These are phyloP conservation scores for Lactifluus hygrophoroides DNA, from an alignment of 768 basidiomycete species.

Conservation along the genomic window DNA sequence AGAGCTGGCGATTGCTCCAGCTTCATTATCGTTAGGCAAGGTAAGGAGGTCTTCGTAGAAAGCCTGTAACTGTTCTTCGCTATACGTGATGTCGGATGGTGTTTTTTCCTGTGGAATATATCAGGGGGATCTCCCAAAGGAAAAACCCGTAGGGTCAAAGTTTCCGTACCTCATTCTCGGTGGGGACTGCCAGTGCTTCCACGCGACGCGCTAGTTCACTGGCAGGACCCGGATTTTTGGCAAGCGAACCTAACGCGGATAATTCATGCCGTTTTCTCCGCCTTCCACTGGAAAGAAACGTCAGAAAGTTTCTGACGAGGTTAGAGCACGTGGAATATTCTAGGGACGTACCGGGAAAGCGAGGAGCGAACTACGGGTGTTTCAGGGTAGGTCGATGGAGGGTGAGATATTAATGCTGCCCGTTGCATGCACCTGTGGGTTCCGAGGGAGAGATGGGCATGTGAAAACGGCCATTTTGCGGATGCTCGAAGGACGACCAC, in stretches of 20 bases:
- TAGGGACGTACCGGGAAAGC: neutral
- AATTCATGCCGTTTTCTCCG: neutral
- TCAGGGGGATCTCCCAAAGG: neutral
- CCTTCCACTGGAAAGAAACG: neutral
- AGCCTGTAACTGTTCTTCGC: slow-evolving; percentile 31
- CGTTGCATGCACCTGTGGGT: neutral
- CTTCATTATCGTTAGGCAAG: slow-evolving; percentile 10
- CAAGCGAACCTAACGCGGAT: neutral
- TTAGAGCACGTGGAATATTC: too few relatives aligned
- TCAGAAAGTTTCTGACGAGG: too few relatives aligned
- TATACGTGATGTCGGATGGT: slow-evolving; percentile 17
- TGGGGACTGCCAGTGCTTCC: slow-evolving; percentile 9
- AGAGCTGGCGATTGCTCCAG: slow-evolving; percentile 8
- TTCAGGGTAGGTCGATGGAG: neutral
- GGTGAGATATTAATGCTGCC: neutral
- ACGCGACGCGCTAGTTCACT: slow-evolving; percentile 13
- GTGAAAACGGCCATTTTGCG: neutral
- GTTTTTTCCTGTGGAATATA: neutral
- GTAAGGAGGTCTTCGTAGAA: slow-evolving; percentile 37
- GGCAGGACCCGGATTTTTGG: neutral
- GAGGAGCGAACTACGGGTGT: neutral
- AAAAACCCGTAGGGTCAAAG: neutral
- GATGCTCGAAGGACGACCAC: neutral
- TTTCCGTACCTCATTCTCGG: neutral
- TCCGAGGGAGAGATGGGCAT: neutral